Percentiles rank a stretch among this genome's conserved stretches.
These are phyloP conservation scores for Musa acuminata DNA, from an alignment of 176 grass and related monocot genomes.

Conservation along the genomic window DNA sequence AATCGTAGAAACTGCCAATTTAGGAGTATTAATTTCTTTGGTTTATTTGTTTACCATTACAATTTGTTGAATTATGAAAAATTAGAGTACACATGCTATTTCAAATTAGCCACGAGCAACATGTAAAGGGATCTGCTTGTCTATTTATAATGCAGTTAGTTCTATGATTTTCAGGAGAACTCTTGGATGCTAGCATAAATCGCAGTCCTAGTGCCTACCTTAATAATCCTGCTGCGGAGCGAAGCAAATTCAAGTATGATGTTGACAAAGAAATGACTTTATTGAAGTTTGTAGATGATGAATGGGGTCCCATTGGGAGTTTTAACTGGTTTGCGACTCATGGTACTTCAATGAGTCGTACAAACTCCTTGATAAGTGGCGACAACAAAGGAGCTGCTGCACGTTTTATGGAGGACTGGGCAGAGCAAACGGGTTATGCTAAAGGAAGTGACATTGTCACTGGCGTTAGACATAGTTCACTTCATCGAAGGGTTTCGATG, in stretches of 20 bases:
- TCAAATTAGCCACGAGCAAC: neutral
- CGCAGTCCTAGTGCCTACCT: constrained; percentile 91
- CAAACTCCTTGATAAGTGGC: constrained; percentile 91
- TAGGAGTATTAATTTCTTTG: neutral
- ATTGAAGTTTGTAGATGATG: constrained; percentile 81
- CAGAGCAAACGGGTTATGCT: constrained; percentile 50
- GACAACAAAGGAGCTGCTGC: constrained; percentile 98
- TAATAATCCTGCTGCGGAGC: constrained; percentile 75
- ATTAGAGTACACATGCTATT: neutral
- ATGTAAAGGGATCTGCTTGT: neutral
- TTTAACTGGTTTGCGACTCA: constrained; percentile 99
- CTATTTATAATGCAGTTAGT: constrained; percentile 3
- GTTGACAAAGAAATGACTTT: constrained; percentile 95
- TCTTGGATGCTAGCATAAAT: constrained; percentile 82
- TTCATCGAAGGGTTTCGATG: constrained; percentile 62
- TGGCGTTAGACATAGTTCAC: constrained; percentile 22
- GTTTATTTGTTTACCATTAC: neutral
- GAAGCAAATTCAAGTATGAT: constrained; percentile 55
- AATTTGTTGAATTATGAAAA: neutral
- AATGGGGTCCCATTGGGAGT: constrained; percentile 69
- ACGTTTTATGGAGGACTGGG: constrained; percentile 97
- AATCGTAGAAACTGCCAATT: neutral
- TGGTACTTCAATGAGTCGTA: constrained; percentile 96
- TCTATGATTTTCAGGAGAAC: constrained; percentile 67
- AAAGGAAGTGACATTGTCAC: constrained; percentile 26